Percentiles rank a stretch among this genome's conserved stretches.
Evolutionary conservation across 345 rosid species (phyloP).

Genomic region (Eucalyptus camaldulensis): DNA sequence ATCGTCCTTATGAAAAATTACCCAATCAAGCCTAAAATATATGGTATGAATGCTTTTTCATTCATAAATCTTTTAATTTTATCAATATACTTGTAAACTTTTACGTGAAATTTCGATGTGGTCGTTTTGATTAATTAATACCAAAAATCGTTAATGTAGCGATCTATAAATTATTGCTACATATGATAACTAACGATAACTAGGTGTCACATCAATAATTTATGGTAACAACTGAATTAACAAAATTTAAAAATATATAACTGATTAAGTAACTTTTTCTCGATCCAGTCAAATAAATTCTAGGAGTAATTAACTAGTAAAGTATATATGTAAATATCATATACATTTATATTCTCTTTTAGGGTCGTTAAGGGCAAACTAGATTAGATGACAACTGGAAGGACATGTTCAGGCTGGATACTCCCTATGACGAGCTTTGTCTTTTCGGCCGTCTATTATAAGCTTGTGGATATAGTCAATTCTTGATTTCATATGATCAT

Average conservation of each 20-base stretch:
- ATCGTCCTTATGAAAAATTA: neutral
- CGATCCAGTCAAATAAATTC: rapidly evolving
- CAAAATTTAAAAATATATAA: neutral
- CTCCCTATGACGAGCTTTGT: neutral
- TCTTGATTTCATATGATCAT: neutral
- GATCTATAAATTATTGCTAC: neutral
- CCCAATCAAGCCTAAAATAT: rapidly evolving
- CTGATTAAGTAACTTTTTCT: neutral
- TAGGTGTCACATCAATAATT: rapidly evolving
- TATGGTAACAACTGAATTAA: rapidly evolving
- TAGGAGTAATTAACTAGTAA: neutral
- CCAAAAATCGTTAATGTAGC: rapidly evolving
- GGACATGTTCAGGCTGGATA: neutral
- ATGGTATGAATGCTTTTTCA: neutral
- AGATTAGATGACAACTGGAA: neutral
- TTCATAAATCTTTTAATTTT: rapidly evolving
- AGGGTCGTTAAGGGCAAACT: neutral
- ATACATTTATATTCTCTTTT: neutral
- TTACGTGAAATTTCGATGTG: neutral
- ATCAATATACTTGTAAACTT: neutral
- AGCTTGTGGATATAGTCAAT: neutral
- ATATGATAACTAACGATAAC: rapidly evolving
- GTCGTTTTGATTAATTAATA: rapidly evolving
- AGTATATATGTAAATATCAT: neutral
- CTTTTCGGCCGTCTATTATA: neutral